Conservation (phyloP, 2,329 filamentous ascomycete genomes). For the Metarhizium brunneum region DNA sequence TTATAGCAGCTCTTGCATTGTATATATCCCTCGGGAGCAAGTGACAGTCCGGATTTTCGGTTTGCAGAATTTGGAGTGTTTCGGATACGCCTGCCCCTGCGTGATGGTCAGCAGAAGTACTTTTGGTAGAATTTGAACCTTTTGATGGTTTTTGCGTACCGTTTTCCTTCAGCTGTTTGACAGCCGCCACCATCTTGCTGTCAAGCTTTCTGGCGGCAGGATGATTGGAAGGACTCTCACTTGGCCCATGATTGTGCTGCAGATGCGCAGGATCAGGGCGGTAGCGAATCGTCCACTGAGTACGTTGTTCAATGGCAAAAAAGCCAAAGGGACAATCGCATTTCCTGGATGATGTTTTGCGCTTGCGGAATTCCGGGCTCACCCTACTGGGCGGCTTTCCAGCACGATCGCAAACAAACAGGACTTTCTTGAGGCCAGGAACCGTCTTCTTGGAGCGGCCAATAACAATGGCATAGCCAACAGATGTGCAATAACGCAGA, state of each 20-base stretch:
- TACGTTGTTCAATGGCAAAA: slow-evolving; percentile 58
- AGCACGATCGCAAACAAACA: slow-evolving; percentile 58
- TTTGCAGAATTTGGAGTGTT: slow-evolving; percentile 57
- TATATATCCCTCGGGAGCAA: slow-evolving; percentile 58
- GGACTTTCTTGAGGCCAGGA: slow-evolving; percentile 56
- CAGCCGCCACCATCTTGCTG: slow-evolving; percentile 58
- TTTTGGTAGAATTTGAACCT: slow-evolving; percentile 4
- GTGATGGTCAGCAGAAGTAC: slow-evolving; percentile 10
- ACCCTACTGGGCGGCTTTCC: slow-evolving; percentile 53
- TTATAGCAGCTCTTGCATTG: slow-evolving; percentile 58
- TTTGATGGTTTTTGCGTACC: slow-evolving; percentile 34
- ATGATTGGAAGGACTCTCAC: slow-evolving; percentile 57
- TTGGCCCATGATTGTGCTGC: slow-evolving; percentile 55
- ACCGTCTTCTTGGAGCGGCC: slow-evolving; percentile 60
- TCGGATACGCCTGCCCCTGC: slow-evolving; percentile 54
- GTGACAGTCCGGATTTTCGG: slow-evolving; percentile 53
- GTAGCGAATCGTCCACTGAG: slow-evolving; percentile 58
- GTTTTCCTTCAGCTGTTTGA: slow-evolving; percentile 56
- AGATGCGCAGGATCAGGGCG: slow-evolving; percentile 50
- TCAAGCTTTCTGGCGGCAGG: slow-evolving; percentile 57
- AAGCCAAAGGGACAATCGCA: slow-evolving; percentile 63
- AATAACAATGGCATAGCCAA: slow-evolving; percentile 60
- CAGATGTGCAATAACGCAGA: slow-evolving; percentile 55
- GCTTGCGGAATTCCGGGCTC: slow-evolving; percentile 54
- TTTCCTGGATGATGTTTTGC: slow-evolving; percentile 59